A percentile compares a stretch with the other conserved stretches of the same genome.
phyloP scores from a whole-genome alignment of 2,329 filamentous ascomycete species.

The Hymenoscyphus scutula region DNA sequence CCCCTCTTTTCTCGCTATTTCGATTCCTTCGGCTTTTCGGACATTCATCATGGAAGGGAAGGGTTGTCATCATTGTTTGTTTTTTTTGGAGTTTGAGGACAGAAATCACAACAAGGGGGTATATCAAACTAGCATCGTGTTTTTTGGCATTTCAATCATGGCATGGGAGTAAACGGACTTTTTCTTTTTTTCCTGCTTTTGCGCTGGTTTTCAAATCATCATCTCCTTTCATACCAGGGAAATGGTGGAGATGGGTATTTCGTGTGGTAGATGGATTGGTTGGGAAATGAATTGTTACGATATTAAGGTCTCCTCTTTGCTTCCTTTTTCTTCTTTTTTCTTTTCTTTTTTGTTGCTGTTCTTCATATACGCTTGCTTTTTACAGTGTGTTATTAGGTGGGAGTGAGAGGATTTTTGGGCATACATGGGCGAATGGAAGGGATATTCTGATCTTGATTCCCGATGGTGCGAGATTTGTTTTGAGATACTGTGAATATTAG shows the following conservation, averaged over 20 bases:
- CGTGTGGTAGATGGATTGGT: background rate
- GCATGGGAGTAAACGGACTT: slow-evolving; percentile 1
- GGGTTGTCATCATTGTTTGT: background rate
- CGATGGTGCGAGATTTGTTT: background rate
- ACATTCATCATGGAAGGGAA: background rate
- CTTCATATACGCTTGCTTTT: slow-evolving; percentile 1
- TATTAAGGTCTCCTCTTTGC: slow-evolving; percentile 1
- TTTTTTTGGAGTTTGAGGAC: slow-evolving; percentile 2
- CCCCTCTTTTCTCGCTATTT: slow-evolving; percentile 4
- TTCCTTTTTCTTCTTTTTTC: background rate
- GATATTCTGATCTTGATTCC: background rate
- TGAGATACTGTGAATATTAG: background rate
- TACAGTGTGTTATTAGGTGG: too few species aligned
- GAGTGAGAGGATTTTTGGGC: too few species aligned
- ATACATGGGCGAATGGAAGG: background rate
- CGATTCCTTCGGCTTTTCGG: background rate
- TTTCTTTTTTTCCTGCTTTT: background rate
- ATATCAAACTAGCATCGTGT: slow-evolving; percentile 1
- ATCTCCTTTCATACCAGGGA: too few species aligned
- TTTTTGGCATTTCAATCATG: slow-evolving; percentile 3
- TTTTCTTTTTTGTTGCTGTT: too few species aligned
- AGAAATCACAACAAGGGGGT: slow-evolving; percentile 2
- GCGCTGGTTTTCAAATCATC: background rate
- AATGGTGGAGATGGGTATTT: background rate
- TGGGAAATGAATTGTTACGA: slow-evolving; percentile 5